Evolutionary conservation across 1,139 yeast genomes (phyloP).

Genomic region (Saccharomyces hybrid): DNA sequence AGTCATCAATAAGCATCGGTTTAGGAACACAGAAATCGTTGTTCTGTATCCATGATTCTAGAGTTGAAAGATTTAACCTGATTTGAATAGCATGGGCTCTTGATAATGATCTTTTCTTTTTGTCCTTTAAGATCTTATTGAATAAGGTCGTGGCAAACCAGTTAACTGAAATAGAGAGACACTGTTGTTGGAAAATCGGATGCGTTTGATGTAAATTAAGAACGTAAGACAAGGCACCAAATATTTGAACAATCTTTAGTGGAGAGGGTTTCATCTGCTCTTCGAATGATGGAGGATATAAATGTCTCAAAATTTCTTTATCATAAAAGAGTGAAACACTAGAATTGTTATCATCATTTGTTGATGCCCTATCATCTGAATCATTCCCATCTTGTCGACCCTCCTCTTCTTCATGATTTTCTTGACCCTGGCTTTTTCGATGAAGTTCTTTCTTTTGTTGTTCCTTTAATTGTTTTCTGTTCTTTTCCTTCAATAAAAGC

Average conservation of each 20-base stretch:
- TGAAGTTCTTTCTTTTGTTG: constrained; percentile 8
- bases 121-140: constrained; percentile 60
- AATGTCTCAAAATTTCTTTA: constrained; percentile 52
- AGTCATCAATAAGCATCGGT: constrained; percentile 40
- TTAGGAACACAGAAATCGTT: constrained; percentile 46
- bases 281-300: constrained; percentile 61
- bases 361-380: constrained; percentile 3
- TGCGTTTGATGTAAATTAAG: constrained; percentile 76
- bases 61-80: constrained; percentile 70
- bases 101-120: constrained; percentile 54
- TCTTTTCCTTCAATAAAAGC: constrained; percentile 11
- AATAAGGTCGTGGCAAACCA: constrained; percentile 70
- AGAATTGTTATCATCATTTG: constrained; percentile 2
- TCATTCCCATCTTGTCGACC: constrained; percentile 3
- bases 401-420: constrained; percentile 3
- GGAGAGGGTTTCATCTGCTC: constrained; percentile 84
- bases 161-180: constrained; percentile 70
- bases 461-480: constrained; percentile 7
- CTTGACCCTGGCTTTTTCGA: neutral
- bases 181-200: constrained; percentile 64
- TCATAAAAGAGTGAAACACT: constrained; percentile 40
- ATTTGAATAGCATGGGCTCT: constrained; percentile 86
- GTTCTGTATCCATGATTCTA: constrained; percentile 89
- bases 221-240: constrained; percentile 84
- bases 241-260: constrained; percentile 69